These are phyloP conservation scores for Rhodotorula diobovata DNA, from an alignment of 768 basidiomycete genomes.

Conservation along the genomic window DNA sequence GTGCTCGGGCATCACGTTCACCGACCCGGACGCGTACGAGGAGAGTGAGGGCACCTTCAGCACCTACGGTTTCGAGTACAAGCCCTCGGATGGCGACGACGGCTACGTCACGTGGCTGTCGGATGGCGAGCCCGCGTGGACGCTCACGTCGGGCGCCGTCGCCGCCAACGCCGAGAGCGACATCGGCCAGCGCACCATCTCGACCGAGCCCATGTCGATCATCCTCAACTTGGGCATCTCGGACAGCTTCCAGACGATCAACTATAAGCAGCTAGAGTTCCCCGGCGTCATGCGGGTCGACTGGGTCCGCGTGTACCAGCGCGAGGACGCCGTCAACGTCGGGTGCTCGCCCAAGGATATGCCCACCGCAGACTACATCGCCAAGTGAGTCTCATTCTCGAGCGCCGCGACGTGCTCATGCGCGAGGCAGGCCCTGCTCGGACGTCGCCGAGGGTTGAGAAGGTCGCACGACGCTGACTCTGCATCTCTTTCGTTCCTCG, in stretches of 20 bases:
- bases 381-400: constrained; percentile 27
- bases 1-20: constrained; percentile 59
- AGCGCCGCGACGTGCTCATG: no score
- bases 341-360: constrained; percentile 74
- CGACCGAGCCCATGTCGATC: constrained; percentile 82
- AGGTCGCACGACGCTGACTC: neutral
- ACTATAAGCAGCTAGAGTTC: constrained; percentile 60
- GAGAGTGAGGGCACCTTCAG: neutral
- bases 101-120: constrained; percentile 78
- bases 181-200: constrained; percentile 63
- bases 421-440: no score
- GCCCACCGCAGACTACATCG: constrained; percentile 72
- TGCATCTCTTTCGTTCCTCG: neutral
- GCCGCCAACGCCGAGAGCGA: constrained; percentile 60
- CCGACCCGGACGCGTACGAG: constrained; percentile 48
- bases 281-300: constrained; percentile 62
- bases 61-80: constrained; percentile 60
- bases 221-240: constrained; percentile 60
- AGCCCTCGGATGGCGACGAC: constrained; percentile 52
- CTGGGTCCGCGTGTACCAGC: constrained; percentile 65
- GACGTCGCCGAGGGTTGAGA: no score
- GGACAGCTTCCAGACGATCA: constrained; percentile 39
- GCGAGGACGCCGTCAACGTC: constrained; percentile 61
- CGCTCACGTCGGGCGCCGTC: constrained; percentile 59
- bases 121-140: constrained; percentile 66